Base-by-base conservation (phyloP, 139 green algal genomes). In the Trebouxia sp. region DNA sequence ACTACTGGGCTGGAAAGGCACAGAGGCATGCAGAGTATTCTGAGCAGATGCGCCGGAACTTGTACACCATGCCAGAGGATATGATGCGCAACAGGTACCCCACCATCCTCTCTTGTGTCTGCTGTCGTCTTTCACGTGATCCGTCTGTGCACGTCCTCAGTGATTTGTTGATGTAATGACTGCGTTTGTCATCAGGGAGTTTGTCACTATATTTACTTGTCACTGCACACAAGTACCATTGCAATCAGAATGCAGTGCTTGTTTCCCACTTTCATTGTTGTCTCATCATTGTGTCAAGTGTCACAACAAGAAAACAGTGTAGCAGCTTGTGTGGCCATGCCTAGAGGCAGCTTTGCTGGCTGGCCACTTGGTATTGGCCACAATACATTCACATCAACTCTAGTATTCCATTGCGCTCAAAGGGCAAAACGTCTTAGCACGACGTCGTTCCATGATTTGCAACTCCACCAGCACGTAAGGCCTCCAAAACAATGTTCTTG, bases 11-110 rank as follows among this genome's bases (percentile, higher is more conserved):
- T 56, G 69, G 41, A 1, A 77, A 77, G 69, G 69, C 69, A 37
- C 41, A 77, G 26, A 77, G 30, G 69, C 69, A 77, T 38, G 69
- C 69, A 45, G 69, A 51, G 15, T 22, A 38, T 26, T 51, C 42
- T 11, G 69, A 77, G 41, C 69, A 53, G 43, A 51, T 77, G 69
- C 69, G 69, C 4, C 41, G 69, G 9, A 77, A 53, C 41, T 24
- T 77, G 41, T 77, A 77, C 43, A 53, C 69, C 41, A 77, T 77
- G 69, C 69, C 69, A 26, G 69, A 77, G 42, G 69, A 77, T 28
- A 77, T 77, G 69, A n/a, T n/a, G 6, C 69, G 69, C 67, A 76
- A 76, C 67, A 50, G 42, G 67, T 76, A 50, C 17, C 17, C 65
- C 20, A 6, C 35, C 35, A 8, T n/a, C 38, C 14, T 35, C 3